Conservation (phyloP, 352 stramenopile genomes). For the Pythium guiyangense region DNA sequence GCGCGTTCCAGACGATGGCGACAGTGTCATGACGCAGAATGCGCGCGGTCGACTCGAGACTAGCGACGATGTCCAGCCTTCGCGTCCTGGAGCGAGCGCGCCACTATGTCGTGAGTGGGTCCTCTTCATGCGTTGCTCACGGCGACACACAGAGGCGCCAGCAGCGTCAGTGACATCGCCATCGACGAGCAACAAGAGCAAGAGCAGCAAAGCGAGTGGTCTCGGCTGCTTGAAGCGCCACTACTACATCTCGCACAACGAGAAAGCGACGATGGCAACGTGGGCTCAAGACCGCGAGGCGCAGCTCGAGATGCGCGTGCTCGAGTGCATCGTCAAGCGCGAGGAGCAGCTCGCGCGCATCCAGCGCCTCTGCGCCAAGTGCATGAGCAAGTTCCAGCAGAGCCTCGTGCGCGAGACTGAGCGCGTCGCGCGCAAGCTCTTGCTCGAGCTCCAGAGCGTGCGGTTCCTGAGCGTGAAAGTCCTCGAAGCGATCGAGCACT, state of each 20-base stretch:
- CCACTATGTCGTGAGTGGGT: slow-evolving; percentile 72
- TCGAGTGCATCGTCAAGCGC: slow-evolving; percentile 51
- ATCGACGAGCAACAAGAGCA: slow-evolving; percentile 1
- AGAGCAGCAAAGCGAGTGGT: slow-evolving; percentile 13
- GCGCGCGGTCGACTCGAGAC: slow-evolving; percentile 12
- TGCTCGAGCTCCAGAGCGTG: slow-evolving; percentile 46
- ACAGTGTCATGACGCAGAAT: slow-evolving; percentile 42
- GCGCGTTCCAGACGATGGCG: slow-evolving; percentile 25
- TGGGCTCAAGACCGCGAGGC: slow-evolving; percentile 67
- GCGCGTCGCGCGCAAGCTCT: slow-evolving; percentile 25
- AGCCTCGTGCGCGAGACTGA: slow-evolving; percentile 46
- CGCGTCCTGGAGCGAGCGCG: slow-evolving; percentile 32
- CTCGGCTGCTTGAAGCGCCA: slow-evolving; percentile 65
- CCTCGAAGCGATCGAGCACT: slow-evolving; percentile 58
- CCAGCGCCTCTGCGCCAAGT: slow-evolving; percentile 32
- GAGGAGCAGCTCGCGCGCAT: slow-evolving; percentile 50
- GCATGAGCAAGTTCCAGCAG: slow-evolving; percentile 64
- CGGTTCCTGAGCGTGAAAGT: slow-evolving; percentile 69
- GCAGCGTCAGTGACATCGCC: not conserved
- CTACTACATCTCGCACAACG: slow-evolving; percentile 65
- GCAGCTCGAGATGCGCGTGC: slow-evolving; percentile 54
- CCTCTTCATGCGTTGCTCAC: slow-evolving; percentile 53
- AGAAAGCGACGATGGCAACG: slow-evolving; percentile 49
- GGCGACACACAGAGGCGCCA: slow-evolving; percentile 2
- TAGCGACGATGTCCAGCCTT: slow-evolving; percentile 24